Conservation (phyloP, 2,329 filamentous ascomycete species). For the Talaromyces atroroseus region DNA sequence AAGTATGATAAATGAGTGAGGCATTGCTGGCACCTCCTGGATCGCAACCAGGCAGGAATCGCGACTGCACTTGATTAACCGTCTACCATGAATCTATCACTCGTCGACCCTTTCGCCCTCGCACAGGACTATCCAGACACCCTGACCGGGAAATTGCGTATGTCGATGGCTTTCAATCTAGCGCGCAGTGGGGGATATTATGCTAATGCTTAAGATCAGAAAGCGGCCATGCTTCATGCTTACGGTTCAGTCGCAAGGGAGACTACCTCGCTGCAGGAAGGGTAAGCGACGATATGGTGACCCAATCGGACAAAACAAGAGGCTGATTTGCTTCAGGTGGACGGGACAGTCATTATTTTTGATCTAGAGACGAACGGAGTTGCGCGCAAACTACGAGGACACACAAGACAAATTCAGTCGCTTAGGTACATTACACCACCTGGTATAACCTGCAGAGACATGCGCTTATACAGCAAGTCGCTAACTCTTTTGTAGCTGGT, state of each 20-base stretch:
- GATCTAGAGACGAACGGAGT: constrained; percentile 97
- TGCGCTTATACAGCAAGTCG: background rate
- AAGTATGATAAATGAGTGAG: constrained; percentile 9
- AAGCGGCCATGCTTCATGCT: constrained; percentile 59
- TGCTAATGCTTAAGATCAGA: constrained; percentile 31
- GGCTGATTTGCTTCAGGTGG: constrained; percentile 45
- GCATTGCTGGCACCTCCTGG: constrained; percentile 15
- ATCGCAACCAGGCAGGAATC: constrained; percentile 16
- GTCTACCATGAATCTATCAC: constrained; percentile 60
- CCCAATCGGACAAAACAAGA: background rate
- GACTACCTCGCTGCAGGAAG: constrained; percentile 92
- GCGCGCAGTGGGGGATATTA: constrained; percentile 34
- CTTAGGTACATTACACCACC: constrained; percentile 49
- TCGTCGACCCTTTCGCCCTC: constrained; percentile 66
- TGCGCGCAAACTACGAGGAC: constrained; percentile 85
- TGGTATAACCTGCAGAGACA: background rate
- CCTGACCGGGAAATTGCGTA: constrained; percentile 79
- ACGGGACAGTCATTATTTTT: constrained; percentile 93
- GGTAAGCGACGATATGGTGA: constrained; percentile 41
- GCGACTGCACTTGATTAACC: background rate
- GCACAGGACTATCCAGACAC: constrained; percentile 84
- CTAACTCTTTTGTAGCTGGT: constrained; percentile 60
- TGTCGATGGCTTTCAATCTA: constrained; percentile 18
- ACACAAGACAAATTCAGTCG: constrained; percentile 89
- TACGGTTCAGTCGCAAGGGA: constrained; percentile 88